Conservation (phyloP, 495 filamentous ascomycete genomes). For the Neurospora tetraspora region DNA sequence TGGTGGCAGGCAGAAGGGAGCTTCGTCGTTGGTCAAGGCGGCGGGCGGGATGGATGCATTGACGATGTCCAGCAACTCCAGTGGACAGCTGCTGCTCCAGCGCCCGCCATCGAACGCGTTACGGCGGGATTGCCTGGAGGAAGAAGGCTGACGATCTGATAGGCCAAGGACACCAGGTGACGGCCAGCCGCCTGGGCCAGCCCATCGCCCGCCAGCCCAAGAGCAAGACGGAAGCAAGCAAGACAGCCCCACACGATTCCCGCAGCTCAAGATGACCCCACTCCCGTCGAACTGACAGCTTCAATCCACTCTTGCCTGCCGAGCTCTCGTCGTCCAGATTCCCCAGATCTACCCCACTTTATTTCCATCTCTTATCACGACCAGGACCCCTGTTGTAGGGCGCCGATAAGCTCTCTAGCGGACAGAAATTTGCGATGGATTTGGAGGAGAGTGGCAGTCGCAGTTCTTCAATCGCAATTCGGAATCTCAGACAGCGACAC, state of each 20-base stretch:
- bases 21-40: conserved; percentile 18
- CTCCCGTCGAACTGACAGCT: conserved; percentile 14
- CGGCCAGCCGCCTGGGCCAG: not conserved
- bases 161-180: not conserved
- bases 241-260: not conserved
- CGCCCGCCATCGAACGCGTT: conserved; percentile 25
- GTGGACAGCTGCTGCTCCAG: conserved; percentile 15
- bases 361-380: conserved; percentile 16
- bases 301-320: not conserved
- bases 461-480: not conserved
- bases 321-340: not conserved
- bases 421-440: conserved; percentile 23
- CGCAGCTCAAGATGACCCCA: not conserved
- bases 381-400: conserved; percentile 9
- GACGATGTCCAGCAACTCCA: not conserved
- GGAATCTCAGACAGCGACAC: not conserved
- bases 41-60: not conserved
- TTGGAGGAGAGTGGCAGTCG: not conserved
- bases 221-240: not conserved
- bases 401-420: conserved; percentile 20
- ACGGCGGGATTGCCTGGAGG: conserved; percentile 29
- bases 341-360: conserved; percentile 1
- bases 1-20: conserved; percentile 16
- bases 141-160: conserved; percentile 15
- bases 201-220: not conserved